Evolutionary conservation across 2,329 filamentous ascomycete species (phyloP).

Genomic region (Venturia oleaginea): DNA sequence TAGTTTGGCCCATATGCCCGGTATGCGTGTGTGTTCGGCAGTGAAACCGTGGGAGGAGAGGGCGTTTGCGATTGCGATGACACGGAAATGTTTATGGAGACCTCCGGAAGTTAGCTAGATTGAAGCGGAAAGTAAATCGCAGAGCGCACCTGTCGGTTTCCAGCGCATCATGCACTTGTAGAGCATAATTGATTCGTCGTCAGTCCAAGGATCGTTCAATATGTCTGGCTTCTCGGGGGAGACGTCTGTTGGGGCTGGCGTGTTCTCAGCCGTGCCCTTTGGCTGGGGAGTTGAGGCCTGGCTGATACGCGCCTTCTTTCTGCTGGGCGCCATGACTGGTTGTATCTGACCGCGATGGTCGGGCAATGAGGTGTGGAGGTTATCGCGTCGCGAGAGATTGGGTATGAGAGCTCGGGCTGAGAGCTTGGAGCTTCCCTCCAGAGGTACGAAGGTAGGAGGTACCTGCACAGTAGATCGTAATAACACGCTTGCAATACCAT

Average conservation of each 20-base stretch:
- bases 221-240: conserved; percentile 44
- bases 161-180: conserved; percentile 88
- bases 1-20: conserved; percentile 87
- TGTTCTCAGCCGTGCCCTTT: conserved; percentile 29
- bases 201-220: conserved; percentile 72
- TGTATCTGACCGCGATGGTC: neutral
- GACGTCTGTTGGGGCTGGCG: conserved; percentile 24
- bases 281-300: conserved; percentile 48
- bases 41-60: conserved; percentile 73
- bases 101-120: conserved; percentile 38
- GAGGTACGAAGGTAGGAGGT: no score
- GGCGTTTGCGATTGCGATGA: conserved; percentile 76
- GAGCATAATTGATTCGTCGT: conserved; percentile 86
- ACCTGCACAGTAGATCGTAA: neutral
- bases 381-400: neutral
- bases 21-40: conserved; percentile 74
- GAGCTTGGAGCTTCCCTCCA: neutral
- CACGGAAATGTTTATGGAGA: conserved; percentile 89
- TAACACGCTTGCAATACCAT: neutral
- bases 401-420: neutral
- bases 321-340: conserved; percentile 55
- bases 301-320: conserved; percentile 55
- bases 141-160: conserved; percentile 77
- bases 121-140: neutral
- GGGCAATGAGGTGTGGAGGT: neutral